These are phyloP conservation scores for Apiospora saccharicola DNA, from an alignment of 2,329 filamentous ascomycete species.

Conservation along the genomic window DNA sequence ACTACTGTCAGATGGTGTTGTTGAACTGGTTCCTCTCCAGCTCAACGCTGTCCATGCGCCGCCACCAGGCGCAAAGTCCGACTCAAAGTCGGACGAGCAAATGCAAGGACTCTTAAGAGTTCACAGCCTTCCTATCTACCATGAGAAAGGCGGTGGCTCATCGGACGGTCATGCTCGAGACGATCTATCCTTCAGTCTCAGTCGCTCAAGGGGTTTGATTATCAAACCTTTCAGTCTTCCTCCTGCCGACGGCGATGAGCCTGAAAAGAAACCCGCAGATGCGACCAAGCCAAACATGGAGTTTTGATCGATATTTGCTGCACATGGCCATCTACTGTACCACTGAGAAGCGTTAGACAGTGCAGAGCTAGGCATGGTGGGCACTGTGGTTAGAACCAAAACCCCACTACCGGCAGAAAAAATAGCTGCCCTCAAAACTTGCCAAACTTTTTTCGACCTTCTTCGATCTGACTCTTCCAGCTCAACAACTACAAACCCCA, in stretches of 20 bases:
- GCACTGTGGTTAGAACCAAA: constrained; percentile 22
- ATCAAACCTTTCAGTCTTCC: constrained; percentile 91
- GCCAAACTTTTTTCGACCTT: constrained; percentile 22
- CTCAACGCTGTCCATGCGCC: constrained; percentile 59
- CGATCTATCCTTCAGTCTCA: constrained; percentile 90
- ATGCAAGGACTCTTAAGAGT: constrained; percentile 87
- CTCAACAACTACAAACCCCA: constrained; percentile 31
- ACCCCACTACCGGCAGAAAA: constrained; percentile 25
- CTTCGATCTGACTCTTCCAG: constrained; percentile 20
- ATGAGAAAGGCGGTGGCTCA: constrained; percentile 86
- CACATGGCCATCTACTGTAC: neutral
- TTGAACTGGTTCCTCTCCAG: constrained; percentile 82
- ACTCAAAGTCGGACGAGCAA: constrained; percentile 68
- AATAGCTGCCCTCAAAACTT: constrained; percentile 5
- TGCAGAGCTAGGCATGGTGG: neutral
- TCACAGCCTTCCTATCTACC: constrained; percentile 82
- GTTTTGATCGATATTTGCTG: constrained; percentile 61
- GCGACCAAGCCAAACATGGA: constrained; percentile 75
- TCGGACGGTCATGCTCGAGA: constrained; percentile 74
- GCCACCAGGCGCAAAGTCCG: constrained; percentile 60
- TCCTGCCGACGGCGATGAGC: constrained; percentile 77
- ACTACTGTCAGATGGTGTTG: constrained; percentile 80
- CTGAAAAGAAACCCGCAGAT: constrained; percentile 52
- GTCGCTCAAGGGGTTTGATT: constrained; percentile 78
- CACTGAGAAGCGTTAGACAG: neutral